These are phyloP conservation scores for Leccinum colubrinum DNA, from an alignment of 1,284 basidiomycete genomes.

Conservation along the genomic window DNA sequence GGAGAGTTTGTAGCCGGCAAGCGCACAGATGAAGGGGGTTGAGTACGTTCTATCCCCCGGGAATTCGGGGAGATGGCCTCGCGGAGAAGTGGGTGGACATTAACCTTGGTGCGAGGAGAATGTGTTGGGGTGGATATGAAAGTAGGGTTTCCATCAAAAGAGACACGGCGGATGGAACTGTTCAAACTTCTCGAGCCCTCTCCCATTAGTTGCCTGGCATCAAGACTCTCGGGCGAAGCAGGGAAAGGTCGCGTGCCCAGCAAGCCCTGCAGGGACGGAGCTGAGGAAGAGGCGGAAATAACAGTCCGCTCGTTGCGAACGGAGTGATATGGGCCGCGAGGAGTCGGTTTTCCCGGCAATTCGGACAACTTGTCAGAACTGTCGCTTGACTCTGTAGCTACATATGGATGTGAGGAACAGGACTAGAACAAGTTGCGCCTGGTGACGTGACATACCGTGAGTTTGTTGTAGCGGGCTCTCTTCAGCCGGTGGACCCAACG, in stretches of 20 bases:
- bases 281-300: conserved; percentile 26
- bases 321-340: conserved; percentile 27
- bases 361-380: conserved; percentile 40
- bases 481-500: not conserved
- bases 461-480: not conserved
- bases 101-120: conserved; percentile 30
- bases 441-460: conserved; percentile 10
- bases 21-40: conserved; percentile 15
- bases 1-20: conserved; percentile 1
- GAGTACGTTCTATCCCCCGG: conserved; percentile 15
- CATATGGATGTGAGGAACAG: not conserved
- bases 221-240: conserved; percentile 14
- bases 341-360: conserved; percentile 34
- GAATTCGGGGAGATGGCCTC: conserved; percentile 9
- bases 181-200: conserved; percentile 32
- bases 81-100: conserved; percentile 24
- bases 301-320: conserved; percentile 18
- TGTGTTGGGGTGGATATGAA: conserved; percentile 31
- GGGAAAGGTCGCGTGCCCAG: conserved; percentile 21
- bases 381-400: conserved; percentile 11
- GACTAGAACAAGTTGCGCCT: not conserved
- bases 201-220: conserved; percentile 21
- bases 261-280: conserved; percentile 25
- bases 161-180: conserved; percentile 37
- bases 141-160: conserved; percentile 39